Evolutionary conservation across 331 rosid species (phyloP), one percentile per base, ranked within the genome.

Genomic region (Prunus yedoensis): DNA sequence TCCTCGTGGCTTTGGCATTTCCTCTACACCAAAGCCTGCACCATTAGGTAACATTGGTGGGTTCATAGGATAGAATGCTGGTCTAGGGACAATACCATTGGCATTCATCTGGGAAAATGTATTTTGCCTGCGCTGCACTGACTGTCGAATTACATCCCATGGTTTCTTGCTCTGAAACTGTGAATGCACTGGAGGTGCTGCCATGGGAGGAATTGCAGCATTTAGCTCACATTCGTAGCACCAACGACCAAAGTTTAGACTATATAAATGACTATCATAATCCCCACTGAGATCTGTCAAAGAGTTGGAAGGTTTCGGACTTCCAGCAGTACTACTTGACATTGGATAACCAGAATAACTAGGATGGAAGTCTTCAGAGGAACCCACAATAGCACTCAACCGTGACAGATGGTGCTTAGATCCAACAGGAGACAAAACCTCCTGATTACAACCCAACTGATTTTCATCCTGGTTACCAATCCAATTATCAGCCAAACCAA

Each of bases 211-310:
- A 47, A 70, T 30, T 2, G 43, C 58, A 16, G 74, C 57, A 76
- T 43, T 53, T 51, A 74, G 47, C 61, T 74, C 85, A 78, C 43
- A 71, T 0, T 78, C 83, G 7, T 78, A 61, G 74, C 41, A 78
- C 80, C 76, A 15, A 66, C 77, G 80, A 10, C 83, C 83, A 66
- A 46, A 45, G 4, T 72, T 13, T 77, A 84, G 74, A 71, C 79
- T 81, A 52, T 2, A 10, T 6, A 75, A 57, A 52, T 81, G 85
- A 78, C 49, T 78, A 0, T 81, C 72, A 6, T 50, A 75, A 61
- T 84, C 88, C 70, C 88, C 88, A 71, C 69, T 81, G 66, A 84
- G 85, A 75, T 84, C 83, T 60, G 85, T 74, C 77, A 81, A 71
- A 70, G 61, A 47, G 41, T 81, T 78, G 43, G 61, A 78, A 70